Evolutionary conservation across 2,329 filamentous ascomycete genomes (phyloP).

Genomic region (Phyllosticta citrichinensis): DNA sequence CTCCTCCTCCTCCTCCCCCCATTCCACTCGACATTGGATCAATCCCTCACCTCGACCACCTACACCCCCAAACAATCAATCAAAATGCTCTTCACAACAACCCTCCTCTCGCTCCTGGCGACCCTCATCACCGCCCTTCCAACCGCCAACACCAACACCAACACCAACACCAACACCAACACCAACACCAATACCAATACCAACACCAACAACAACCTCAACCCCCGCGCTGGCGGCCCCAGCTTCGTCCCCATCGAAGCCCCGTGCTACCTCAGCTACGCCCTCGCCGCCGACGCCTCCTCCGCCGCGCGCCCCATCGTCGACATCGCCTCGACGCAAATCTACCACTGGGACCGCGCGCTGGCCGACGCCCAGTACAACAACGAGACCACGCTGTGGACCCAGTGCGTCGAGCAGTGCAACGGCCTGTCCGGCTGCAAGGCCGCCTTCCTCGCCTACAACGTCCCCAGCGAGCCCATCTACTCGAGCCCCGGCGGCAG

Average conservation of each 20-base stretch:
- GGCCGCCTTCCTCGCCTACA: slow-evolving; percentile 4
- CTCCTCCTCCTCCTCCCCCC: too few relatives aligned
- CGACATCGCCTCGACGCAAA: neutral
- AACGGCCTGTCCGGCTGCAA: slow-evolving; percentile 5
- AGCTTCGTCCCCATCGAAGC: neutral
- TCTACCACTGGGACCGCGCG: slow-evolving; percentile 7
- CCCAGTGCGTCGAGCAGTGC: slow-evolving; percentile 7
- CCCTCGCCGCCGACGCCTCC: neutral
- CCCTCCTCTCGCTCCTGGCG: neutral
- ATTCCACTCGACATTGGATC: neutral
- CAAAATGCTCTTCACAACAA: neutral
- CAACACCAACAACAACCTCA: neutral
- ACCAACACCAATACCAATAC: neutral
- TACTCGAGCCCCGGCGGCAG: neutral
- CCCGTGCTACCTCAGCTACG: slow-evolving; percentile 1
- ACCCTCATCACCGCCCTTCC: neutral
- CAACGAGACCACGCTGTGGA: slow-evolving; percentile 4
- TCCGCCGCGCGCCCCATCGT: slow-evolving; percentile 19
- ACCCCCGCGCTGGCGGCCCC: slow-evolving; percentile 8
- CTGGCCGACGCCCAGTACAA: slow-evolving; percentile 1
- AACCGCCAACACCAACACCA: neutral
- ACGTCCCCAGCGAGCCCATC: slow-evolving; percentile 1
- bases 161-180: neutral
- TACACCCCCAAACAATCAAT: neutral
- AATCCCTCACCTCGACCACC: neutral